Evolutionary conservation across 371 early-diverging fungal species (phyloP), one percentile per base, ranked within the genome.

Genomic region (Syncephalastrum monosporum): DNA sequence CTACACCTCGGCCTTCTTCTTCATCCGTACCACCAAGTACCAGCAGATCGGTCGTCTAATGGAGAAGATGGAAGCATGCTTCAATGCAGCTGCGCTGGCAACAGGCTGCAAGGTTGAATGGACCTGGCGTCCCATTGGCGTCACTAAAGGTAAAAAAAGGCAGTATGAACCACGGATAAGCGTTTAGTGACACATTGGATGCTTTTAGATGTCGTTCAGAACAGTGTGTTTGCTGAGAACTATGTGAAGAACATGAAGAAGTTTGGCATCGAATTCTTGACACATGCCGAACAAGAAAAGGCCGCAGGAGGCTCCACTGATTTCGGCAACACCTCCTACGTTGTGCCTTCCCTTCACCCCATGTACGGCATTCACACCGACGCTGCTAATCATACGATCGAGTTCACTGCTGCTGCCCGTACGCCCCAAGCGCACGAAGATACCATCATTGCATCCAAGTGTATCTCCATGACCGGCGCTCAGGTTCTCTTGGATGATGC

Each of bases 41-140:
- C 61, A 47, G 0, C 82, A 88, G 21, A 65, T 89, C 8, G 52
- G 59, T 7, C 68, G 71, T 21, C 51, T 91, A 27, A 74, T 72
- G 53, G 67, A 73, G 29, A 76, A 81, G 24, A 66, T 91, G 10
- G 55, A 82, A 38, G 64, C 65, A 10, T 76, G 81, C 33, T 84
- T 93, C 62, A 77, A 82, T 49, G 86, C 86, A 1, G 89, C 88
- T 17, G 90, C 89, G 10, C 56, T 75, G 33, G 84, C 90, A 10
- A 89, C 90, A 0, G 91, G 91, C 14, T 90, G 91, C 63, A 79
- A 83, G 41, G 84, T 80, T 52, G 84, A 80, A 51, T 81, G 82
- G 47, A 75, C 64, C 3, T 76, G 82, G 73, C 82, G 84, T 61
- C 68, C 77, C 55, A 73, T 64, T 52, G 75, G 73, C 54, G 56